Percentiles rank a stretch among this genome's conserved stretches.
Evolutionary conservation across 306 rosid genomes (phyloP).

Genomic region (Elaeagnus macrophylla): DNA sequence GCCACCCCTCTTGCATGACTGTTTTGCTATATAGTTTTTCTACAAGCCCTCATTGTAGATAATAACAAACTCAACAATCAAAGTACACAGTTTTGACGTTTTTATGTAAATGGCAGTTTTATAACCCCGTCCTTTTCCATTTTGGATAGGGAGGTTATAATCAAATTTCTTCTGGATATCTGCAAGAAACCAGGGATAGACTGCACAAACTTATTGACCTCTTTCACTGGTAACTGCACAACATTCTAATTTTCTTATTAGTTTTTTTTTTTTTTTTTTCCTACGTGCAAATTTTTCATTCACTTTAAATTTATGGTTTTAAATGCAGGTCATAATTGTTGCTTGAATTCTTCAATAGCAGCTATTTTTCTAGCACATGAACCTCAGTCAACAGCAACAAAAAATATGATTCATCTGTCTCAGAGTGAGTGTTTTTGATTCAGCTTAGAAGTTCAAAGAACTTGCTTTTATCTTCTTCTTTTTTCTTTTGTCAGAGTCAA

Average conservation of each 20-base stretch:
- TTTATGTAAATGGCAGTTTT: too few relatives aligned
- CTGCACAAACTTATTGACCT: conserved; percentile 61
- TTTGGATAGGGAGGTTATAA: conserved; percentile 33
- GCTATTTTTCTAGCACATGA: conserved; percentile 36
- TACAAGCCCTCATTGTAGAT: too few relatives aligned
- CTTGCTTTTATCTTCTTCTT: too few relatives aligned
- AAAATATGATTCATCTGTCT: conserved; percentile 61
- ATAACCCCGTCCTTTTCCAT: neutral
- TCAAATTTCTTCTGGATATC: conserved; percentile 46
- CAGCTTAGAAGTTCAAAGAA: too few relatives aligned
- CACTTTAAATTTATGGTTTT: neutral
- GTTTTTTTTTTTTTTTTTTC: too few relatives aligned
- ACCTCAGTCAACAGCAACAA: conserved; percentile 66
- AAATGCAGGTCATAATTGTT: conserved; percentile 30
- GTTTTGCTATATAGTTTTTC: too few relatives aligned
- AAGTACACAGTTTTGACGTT: too few relatives aligned
- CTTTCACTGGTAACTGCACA: conserved; percentile 60
- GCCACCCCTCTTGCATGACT: too few relatives aligned
- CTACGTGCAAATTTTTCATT: neutral
- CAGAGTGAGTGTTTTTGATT: conserved; percentile 41
- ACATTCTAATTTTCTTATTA: neutral
- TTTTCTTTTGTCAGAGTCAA: too few relatives aligned
- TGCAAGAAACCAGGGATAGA: conserved; percentile 60
- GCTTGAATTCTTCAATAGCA: conserved; percentile 39
- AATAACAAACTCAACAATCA: too few relatives aligned